phyloP scores from a whole-genome alignment of 139 green algal genomes.

The Astrephomene gubernaculifera region DNA sequence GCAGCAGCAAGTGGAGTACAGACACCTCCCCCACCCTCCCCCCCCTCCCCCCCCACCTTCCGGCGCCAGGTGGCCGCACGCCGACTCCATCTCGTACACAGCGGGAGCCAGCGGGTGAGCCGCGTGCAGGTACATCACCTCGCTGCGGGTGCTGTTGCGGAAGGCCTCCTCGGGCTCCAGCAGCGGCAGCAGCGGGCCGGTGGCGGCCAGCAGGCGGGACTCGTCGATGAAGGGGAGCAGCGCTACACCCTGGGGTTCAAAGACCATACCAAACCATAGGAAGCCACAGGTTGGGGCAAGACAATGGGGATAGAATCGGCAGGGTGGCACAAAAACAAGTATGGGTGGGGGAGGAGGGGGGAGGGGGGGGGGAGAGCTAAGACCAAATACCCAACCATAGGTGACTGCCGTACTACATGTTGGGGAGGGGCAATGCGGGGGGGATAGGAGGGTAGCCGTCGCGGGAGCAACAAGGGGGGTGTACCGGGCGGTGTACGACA shows the following conservation, averaged over 20 bases:
- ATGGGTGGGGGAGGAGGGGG: too few relatives aligned
- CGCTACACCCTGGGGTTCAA: conserved; percentile 92
- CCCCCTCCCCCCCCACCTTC: conserved; percentile 18
- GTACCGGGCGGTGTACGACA: too few relatives aligned
- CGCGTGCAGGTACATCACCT: conserved; percentile 80
- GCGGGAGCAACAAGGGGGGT: too few relatives aligned
- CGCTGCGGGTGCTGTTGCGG: conserved; percentile 31
- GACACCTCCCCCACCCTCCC: background rate
- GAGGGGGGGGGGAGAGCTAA: too few relatives aligned
- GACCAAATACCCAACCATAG: too few relatives aligned
- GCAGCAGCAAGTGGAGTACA: background rate
- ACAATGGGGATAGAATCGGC: too few relatives aligned
- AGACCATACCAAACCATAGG: too few relatives aligned
- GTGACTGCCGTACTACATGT: too few relatives aligned
- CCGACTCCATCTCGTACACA: conserved; percentile 76
- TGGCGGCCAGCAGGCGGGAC: conserved; percentile 41
- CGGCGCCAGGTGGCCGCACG: conserved; percentile 30
- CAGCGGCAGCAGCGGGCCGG: conserved; percentile 43
- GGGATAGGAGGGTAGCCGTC: too few relatives aligned
- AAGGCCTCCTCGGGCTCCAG: conserved; percentile 56
- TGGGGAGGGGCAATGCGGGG: too few relatives aligned
- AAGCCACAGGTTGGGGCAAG: too few relatives aligned
- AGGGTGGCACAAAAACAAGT: too few relatives aligned
- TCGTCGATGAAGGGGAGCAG: conserved; percentile 99
- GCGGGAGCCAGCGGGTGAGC: conserved; percentile 81